Percentiles rank a stretch among this genome's conserved stretches.
Conservation (phyloP, 2,329 filamentous ascomycete genomes). For the Macroventuria anomochaeta region DNA sequence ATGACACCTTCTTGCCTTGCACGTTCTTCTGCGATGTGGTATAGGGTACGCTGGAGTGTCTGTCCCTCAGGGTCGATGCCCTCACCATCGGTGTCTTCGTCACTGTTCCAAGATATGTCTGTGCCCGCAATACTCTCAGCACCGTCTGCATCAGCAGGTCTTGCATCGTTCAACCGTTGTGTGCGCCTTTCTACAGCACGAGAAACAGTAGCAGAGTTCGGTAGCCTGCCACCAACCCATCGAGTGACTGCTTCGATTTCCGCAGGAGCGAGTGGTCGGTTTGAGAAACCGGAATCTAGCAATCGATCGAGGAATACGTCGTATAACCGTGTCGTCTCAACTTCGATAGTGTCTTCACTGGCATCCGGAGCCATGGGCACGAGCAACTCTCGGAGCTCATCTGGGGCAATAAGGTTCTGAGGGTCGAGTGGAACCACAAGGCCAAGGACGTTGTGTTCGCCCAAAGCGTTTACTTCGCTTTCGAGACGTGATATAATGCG, state of each 20-base stretch:
- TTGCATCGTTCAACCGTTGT: conserved; percentile 17
- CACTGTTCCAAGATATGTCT: conserved; percentile 39
- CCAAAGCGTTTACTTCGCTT: conserved; percentile 30
- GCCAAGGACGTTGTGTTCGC: conserved; percentile 37
- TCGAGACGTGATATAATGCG: conserved; percentile 27
- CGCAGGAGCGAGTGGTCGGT: conserved; percentile 22
- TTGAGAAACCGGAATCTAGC: conserved; percentile 30
- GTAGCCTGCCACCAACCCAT: conserved; percentile 28
- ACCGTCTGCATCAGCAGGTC: conserved; percentile 21
- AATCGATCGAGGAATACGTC: conserved; percentile 41
- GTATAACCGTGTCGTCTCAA: conserved; percentile 33
- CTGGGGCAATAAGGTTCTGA: conserved; percentile 26
- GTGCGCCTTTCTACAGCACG: conserved; percentile 35
- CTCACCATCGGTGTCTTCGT: conserved; percentile 51
- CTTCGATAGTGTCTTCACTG: conserved; percentile 28
- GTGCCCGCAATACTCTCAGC: conserved; percentile 43
- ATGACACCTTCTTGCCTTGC: conserved; percentile 78
- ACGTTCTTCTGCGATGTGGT: conserved; percentile 92
- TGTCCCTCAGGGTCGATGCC: conserved; percentile 64
- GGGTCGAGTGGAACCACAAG: conserved; percentile 31
- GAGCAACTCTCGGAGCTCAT: conserved; percentile 35
- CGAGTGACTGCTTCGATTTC: conserved; percentile 29
- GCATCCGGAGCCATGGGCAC: conserved; percentile 25
- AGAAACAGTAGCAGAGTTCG: conserved; percentile 20
- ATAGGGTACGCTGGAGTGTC: conserved; percentile 83